Base-by-base conservation (phyloP, 163 green algal genomes). In the Smithsoniella earleae region DNA sequence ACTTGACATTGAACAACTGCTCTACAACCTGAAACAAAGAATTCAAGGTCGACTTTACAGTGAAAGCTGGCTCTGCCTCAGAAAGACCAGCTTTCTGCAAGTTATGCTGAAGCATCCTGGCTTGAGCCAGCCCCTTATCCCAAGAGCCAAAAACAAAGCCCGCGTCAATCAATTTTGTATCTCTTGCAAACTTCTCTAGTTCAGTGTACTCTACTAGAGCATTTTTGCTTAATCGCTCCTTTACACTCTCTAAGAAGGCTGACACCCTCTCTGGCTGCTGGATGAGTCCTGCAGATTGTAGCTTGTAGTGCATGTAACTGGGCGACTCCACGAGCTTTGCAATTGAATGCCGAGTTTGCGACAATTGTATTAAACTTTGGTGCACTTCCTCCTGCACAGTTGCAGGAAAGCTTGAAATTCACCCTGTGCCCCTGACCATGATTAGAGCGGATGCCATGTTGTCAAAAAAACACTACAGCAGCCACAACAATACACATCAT, bases 221-320 rank as follows among this genome's bases (percentile, higher is more conserved):
- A n/a, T n/a, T n/a, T n/a, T n/a, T n/a, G n/a, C n/a, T n/a, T n/a
- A n/a, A n/a, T n/a, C n/a, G n/a, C n/a, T n/a, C n/a, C n/a, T n/a
- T n/a, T n/a, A n/a, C n/a, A n/a, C n/a, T 34, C 8, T 30, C n/a
- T 16, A 69, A 33, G 58, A 69, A 69, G 58, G n/a, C 18, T 16
- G 22, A n/a, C n/a, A 69, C 58, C 5, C 22, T 31, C 16, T 30
- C 58, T 5, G 58, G 58, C 1, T 69, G 16, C 16, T 69, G 16
- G 30, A 33, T 40, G 0, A 69, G 58, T 16, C 27, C 58, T 34
- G 58, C 58, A n/a, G 27, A 30, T 69, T 33, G n/a, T 16, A 69
- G n/a, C n/a, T 34, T 30, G 58, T 69, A 69, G 58, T 69, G 58
- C 58, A 69, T 69, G 58, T 69, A 69, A 33, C 58, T 69, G 20